Evolutionary conservation across 495 filamentous ascomycete species (phyloP).

Genomic region (Aspergillus steynii): DNA sequence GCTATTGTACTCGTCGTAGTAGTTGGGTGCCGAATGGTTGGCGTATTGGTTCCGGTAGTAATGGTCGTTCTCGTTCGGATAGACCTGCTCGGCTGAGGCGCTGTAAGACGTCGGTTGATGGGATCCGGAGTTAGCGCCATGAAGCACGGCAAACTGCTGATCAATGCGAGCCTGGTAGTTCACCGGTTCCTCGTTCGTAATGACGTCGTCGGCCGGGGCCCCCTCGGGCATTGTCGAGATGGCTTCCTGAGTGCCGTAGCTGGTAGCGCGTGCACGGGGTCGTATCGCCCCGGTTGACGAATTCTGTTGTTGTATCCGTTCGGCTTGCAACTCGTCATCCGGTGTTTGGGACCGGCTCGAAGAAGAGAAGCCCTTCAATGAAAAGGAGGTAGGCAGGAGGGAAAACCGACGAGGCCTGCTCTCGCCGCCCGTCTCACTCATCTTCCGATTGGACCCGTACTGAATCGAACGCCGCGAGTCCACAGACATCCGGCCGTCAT

Average conservation of each 20-base stretch:
- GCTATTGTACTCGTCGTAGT: conserved; percentile 45
- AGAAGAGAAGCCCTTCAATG: conserved; percentile 54
- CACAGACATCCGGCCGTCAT: conserved; percentile 69
- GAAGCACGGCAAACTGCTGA: conserved; percentile 46
- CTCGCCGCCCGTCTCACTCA: conserved; percentile 75
- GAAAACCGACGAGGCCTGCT: conserved; percentile 76
- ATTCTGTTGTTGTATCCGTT: conserved; percentile 28
- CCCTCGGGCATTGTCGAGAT: conserved; percentile 35
- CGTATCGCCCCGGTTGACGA: conserved; percentile 35
- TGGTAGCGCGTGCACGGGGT: conserved; percentile 34
- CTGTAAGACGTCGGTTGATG: conserved; percentile 35
- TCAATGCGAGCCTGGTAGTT: conserved; percentile 49
- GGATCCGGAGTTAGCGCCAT: conserved; percentile 32
- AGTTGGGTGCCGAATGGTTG: conserved; percentile 46
- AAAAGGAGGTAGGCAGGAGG: conserved; percentile 75
- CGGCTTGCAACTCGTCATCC: conserved; percentile 36
- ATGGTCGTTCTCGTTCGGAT: conserved; percentile 36
- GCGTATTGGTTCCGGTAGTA: conserved; percentile 38
- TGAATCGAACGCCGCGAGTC: conserved; percentile 81
- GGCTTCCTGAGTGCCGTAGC: conserved; percentile 39
- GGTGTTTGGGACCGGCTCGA: conserved; percentile 44
- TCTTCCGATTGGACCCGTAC: conserved; percentile 73
- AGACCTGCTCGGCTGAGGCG: conserved; percentile 37
- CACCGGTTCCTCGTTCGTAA: conserved; percentile 29
- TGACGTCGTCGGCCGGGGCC: conserved; percentile 30